phyloP scores from a whole-genome alignment of 352 stramenopile species.

The Chrysophaeum taylorii region DNA sequence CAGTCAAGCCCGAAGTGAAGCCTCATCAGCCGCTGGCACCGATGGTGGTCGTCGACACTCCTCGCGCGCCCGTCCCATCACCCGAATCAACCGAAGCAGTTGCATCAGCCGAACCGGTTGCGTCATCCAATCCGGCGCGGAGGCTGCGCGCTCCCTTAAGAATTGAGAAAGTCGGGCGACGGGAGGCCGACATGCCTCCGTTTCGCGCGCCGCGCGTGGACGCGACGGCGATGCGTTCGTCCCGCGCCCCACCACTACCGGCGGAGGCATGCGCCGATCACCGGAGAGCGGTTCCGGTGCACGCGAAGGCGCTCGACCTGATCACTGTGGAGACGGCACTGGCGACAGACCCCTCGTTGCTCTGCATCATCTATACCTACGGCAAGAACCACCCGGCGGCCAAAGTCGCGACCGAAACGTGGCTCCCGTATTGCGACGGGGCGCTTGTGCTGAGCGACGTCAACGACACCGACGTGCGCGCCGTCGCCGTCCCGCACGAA shows the following conservation, averaged over 20 bases:
- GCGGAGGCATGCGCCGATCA: background rate
- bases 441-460: slow-evolving; percentile 15
- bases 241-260: background rate
- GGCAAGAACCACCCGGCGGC: background rate
- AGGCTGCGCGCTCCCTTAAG: no score
- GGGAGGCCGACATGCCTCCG: background rate
- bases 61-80: no score
- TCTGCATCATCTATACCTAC: slow-evolving; percentile 16
- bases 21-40: no score
- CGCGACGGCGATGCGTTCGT: background rate
- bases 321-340: background rate
- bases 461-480: slow-evolving; percentile 42
- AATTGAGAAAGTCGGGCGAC: no score
- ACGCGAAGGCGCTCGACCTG: background rate
- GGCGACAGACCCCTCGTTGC: no score
- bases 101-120: no score
- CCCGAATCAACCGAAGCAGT: no score
- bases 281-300: background rate
- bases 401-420: background rate
- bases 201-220: slow-evolving; percentile 4
- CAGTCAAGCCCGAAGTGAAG: no score
- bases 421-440: slow-evolving; percentile 7
- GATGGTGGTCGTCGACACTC: no score
- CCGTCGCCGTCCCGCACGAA: slow-evolving; percentile 60
- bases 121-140: no score